A percentile compares a stretch with the other conserved stretches of the same genome.
Conservation (phyloP, 2,329 filamentous ascomycete genomes). For the Penicillium sclerotigenum region DNA sequence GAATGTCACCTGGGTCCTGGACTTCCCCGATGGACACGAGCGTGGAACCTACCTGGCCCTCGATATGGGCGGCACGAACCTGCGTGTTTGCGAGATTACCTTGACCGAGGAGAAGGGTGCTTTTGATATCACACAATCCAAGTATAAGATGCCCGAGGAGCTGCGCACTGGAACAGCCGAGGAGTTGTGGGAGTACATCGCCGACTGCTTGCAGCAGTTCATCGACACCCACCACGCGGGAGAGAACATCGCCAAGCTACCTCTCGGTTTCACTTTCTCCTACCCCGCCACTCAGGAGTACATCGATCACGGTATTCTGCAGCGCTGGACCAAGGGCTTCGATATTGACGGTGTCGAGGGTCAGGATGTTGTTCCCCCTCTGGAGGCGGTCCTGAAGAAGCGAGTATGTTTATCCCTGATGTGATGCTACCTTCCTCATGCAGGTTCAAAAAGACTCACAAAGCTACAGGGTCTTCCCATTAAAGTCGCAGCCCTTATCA, state of each 20-base stretch:
- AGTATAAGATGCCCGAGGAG: constrained; percentile 92
- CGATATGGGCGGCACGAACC: constrained; percentile 94
- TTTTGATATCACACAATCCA: constrained; percentile 93
- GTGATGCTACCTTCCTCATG: not conserved
- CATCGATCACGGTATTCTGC: constrained; percentile 86
- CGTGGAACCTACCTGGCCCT: constrained; percentile 83
- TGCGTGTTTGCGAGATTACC: constrained; percentile 90
- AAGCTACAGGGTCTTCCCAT: constrained; percentile 72
- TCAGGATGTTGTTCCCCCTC: constrained; percentile 81
- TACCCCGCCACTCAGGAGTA: constrained; percentile 92
- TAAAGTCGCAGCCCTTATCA: constrained; percentile 88
- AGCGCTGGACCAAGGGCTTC: constrained; percentile 97
- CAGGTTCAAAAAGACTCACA: not conserved
- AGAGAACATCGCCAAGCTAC: constrained; percentile 59
- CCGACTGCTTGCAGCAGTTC: constrained; percentile 87
- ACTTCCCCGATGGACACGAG: constrained; percentile 80
- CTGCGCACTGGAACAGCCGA: constrained; percentile 80
- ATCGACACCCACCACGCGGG: constrained; percentile 76
- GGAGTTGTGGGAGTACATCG: constrained; percentile 92
- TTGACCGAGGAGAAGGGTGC: constrained; percentile 83
- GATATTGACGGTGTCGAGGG: constrained; percentile 91
- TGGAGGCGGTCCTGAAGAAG: constrained; percentile 72
- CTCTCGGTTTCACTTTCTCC: constrained; percentile 92
- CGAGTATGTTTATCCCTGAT: constrained; percentile 49
- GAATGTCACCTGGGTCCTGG: constrained; percentile 97